These are phyloP conservation scores for Biscogniauxia sp. DNA, from an alignment of 2,329 filamentous ascomycete genomes.

Conservation along the genomic window DNA sequence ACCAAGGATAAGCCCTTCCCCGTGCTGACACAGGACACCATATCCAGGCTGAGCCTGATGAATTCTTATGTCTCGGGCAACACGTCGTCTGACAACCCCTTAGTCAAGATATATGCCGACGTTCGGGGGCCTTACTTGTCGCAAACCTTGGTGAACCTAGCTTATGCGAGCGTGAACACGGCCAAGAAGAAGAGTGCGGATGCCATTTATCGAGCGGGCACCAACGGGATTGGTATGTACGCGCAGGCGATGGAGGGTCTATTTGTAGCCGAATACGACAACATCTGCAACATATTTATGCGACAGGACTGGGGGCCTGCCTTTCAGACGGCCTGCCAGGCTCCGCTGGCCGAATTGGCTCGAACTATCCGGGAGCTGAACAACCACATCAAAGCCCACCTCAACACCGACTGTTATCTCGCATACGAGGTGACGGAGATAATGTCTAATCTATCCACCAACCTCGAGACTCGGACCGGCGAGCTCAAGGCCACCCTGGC, in stretches of 20 bases:
- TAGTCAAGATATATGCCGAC: slow-evolving; percentile 81
- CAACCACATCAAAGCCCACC: slow-evolving; percentile 79
- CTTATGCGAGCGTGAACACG: slow-evolving; percentile 80
- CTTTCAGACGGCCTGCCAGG: slow-evolving; percentile 75
- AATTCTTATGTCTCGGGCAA: slow-evolving; percentile 71
- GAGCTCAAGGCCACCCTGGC: slow-evolving; percentile 81
- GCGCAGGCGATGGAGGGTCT: slow-evolving; percentile 83
- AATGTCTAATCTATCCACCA: slow-evolving; percentile 73
- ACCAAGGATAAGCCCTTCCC: slow-evolving; percentile 89
- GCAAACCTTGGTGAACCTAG: slow-evolving; percentile 77
- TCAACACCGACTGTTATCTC: slow-evolving; percentile 89
- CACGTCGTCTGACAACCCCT: slow-evolving; percentile 60
- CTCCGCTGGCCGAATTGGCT: slow-evolving; percentile 75
- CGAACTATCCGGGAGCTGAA: slow-evolving; percentile 88
- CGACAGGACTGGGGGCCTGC: slow-evolving; percentile 81
- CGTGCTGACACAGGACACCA: slow-evolving; percentile 70
- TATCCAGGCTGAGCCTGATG: slow-evolving; percentile 74
- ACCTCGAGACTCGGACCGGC: slow-evolving; percentile 77
- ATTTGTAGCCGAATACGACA: slow-evolving; percentile 85
- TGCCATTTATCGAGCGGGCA: slow-evolving; percentile 81
- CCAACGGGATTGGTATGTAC: slow-evolving; percentile 89
- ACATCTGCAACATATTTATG: slow-evolving; percentile 81
- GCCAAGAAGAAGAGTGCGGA: slow-evolving; percentile 78
- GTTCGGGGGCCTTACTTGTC: slow-evolving; percentile 85
- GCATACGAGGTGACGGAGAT: slow-evolving; percentile 95